Base-by-base conservation (phyloP, 1,284 basidiomycete species). In the Tetrapyrgos nigripes region DNA sequence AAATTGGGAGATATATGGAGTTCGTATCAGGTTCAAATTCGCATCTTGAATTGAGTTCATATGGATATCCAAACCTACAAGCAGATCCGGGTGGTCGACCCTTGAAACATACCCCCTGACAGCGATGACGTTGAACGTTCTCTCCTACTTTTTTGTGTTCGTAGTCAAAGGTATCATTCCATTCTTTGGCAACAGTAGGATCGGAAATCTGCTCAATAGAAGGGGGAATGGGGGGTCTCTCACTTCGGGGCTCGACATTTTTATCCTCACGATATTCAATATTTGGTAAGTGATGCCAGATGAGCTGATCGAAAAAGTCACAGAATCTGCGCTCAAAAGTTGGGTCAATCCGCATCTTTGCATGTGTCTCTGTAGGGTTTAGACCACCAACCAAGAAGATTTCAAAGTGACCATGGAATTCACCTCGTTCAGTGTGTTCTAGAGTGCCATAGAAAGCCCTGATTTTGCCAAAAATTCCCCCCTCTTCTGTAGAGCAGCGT, bases 401-500 rank as follows among this genome's bases (percentile, higher is more conserved):
- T 5, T 75, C 27, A 63, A 73, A 68, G 49, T 75, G 73, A 33
- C 67, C 69, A 45, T 75, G 73, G 11, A 73, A 59, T 2, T 64
- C 64, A 0, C 73, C 68, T 14, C 67, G 40, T 1, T 72, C 71
- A 44, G 73, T 73, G 4, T 68, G 63, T 53, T 76, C 73, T 17
- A 70, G 64, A 37, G 57, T 64, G 2, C 71, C 72, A 57, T 73
- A 74, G 40, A 68, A 72, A 1, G 62, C 68, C 9, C 63, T 66
- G 1, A 70, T 62, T 17, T 52, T 27, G 0, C 72, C 73, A 9
- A 76, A 56, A 3, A 70, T 45, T 0, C 73, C 73, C 2, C 62
- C 62, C 3, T 61, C 55, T 9, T 26, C 19, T 9, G 53, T 53
- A 13, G 27, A 48, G n/a, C 29, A n/a, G 9, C 50, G 28, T 11